Conservation (phyloP, 352 stramenopile species). For the Phytophthora multivora region DNA sequence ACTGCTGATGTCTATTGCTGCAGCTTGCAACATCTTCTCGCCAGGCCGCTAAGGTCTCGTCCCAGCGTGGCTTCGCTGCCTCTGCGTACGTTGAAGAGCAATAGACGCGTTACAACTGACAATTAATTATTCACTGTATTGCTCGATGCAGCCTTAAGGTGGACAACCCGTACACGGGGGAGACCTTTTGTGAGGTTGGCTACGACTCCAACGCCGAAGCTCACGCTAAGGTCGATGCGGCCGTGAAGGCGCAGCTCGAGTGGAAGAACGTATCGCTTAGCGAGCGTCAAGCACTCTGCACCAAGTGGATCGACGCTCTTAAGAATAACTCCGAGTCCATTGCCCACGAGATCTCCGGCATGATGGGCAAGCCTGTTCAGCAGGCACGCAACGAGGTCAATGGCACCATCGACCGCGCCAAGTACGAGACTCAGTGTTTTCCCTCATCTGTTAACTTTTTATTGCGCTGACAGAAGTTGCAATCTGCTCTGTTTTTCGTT, state of each 20-base stretch:
- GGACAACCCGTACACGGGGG: constrained; percentile 79
- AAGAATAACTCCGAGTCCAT: constrained; percentile 63
- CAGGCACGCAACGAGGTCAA: constrained; percentile 80
- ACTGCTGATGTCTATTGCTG: constrained; percentile 1
- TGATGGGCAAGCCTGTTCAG: constrained; percentile 86
- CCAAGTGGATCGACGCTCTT: constrained; percentile 69
- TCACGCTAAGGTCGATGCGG: constrained; percentile 61
- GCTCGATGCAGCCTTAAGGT: constrained; percentile 49
- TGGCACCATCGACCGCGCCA: constrained; percentile 66
- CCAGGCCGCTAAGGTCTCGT: constrained; percentile 15
- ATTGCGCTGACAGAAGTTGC: constrained; percentile 4
- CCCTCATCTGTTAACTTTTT: neutral
- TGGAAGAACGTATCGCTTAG: constrained; percentile 60
- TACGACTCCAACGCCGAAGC: constrained; percentile 60
- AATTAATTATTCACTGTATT: neutral
- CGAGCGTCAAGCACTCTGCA: constrained; percentile 67
- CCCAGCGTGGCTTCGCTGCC: constrained; percentile 37
- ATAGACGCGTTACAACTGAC: neutral
- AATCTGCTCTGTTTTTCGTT: neutral
- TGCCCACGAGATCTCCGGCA: constrained; percentile 73
- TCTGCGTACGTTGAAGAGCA: constrained; percentile 31
- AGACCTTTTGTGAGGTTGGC: constrained; percentile 65
- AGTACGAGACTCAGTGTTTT: constrained; percentile 29
- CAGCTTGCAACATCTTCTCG: constrained; percentile 26
- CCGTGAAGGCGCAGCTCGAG: constrained; percentile 58